Conservation (phyloP, 1,284 basidiomycete genomes). For the Ustilago xerochloae region DNA sequence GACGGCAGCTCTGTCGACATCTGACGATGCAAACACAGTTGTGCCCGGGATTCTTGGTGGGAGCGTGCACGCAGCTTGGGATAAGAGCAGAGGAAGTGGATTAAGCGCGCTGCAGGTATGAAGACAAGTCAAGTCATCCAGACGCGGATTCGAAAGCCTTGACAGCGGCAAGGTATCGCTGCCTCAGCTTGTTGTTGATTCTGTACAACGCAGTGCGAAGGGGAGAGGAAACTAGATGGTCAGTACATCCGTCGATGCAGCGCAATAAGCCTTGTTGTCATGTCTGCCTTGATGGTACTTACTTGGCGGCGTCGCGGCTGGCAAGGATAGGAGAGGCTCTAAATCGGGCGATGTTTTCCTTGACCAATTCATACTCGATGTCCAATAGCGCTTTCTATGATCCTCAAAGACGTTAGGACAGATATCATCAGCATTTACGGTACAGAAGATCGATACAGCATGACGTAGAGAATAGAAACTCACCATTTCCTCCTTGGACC, state of each 20-base stretch:
- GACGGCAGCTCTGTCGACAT: slow-evolving; percentile 1
- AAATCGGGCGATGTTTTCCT: slow-evolving; percentile 8
- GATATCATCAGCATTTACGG: neutral
- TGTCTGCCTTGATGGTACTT: neutral
- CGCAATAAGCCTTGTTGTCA: too few relatives aligned
- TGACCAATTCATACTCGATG: neutral
- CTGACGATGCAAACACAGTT: neutral
- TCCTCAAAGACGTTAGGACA: neutral
- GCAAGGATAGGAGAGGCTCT: neutral
- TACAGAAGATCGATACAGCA: too few relatives aligned
- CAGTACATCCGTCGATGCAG: neutral
- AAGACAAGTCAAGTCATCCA: too few relatives aligned
- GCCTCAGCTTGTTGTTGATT: slow-evolving; percentile 9
- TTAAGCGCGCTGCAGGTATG: too few relatives aligned
- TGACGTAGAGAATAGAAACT: too few relatives aligned
- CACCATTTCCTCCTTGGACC: slow-evolving; percentile 14
- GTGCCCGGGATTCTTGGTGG: neutral
- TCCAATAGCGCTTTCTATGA: slow-evolving; percentile 6
- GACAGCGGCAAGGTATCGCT: neutral
- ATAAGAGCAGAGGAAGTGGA: too few relatives aligned
- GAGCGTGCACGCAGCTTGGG: neutral
- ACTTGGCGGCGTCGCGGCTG: slow-evolving; percentile 7
- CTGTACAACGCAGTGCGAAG: neutral
- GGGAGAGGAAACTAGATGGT: neutral
- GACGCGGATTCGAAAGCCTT: neutral